Conservation (phyloP, 306 rosid genomes). For the Inga leiocalycina region DNA sequence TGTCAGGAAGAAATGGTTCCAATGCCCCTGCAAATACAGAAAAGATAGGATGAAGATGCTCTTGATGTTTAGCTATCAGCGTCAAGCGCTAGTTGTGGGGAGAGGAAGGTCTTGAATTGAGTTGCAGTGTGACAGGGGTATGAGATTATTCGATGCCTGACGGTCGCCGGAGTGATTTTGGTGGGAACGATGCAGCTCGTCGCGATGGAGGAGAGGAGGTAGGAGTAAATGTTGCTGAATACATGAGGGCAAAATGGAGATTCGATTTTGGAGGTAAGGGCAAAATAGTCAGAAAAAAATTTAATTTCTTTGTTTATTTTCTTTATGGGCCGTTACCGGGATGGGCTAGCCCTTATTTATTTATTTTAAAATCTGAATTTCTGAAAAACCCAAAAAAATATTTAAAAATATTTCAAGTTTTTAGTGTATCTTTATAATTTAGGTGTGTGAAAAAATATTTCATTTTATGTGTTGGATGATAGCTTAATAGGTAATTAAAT, state of each 20-base stretch:
- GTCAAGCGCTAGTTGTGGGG: not conserved
- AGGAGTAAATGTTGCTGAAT: not conserved
- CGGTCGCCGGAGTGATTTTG: not conserved
- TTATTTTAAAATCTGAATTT: too few species aligned
- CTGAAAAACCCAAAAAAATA: too few species aligned
- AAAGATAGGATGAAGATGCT: not conserved
- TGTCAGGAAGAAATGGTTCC: not conserved
- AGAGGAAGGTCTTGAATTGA: not conserved
- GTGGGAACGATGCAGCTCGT: not conserved
- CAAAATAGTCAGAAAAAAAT: not conserved
- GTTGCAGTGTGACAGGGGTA: not conserved
- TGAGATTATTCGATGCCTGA: not conserved
- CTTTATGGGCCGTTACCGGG: too few species aligned
- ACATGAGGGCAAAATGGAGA: too few species aligned
- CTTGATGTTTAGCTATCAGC: not conserved
- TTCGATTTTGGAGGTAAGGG: not conserved
- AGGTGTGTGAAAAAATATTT: too few species aligned
- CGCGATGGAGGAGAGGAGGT: not conserved
- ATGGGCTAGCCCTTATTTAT: too few species aligned
- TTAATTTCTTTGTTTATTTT: too few species aligned
- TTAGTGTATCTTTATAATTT: too few species aligned
- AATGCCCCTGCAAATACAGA: not conserved
- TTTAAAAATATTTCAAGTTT: too few species aligned
- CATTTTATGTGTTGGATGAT: too few species aligned
- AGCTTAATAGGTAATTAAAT: too few species aligned